Percentiles rank a stretch among this genome's conserved stretches.
phyloP scores from a whole-genome alignment of 2,329 filamentous ascomycete genomes.

The Pseudocercospora ulei region DNA sequence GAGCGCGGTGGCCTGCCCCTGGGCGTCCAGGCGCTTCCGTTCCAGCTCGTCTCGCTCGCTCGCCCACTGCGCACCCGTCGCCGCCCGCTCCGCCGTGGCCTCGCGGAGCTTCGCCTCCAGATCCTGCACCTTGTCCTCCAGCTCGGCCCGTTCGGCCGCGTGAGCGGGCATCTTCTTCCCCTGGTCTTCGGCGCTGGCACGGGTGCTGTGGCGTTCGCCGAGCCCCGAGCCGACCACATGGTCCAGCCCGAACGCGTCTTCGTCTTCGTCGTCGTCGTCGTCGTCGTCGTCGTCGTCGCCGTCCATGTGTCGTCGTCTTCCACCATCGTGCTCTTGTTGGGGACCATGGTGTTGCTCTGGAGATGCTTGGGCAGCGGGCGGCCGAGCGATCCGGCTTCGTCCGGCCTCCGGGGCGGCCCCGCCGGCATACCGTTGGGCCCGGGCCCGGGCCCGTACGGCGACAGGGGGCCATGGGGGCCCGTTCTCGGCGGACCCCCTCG shows the following conservation, averaged over 20 bases:
- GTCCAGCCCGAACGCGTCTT: constrained; percentile 26
- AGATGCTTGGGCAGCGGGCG: constrained; percentile 79
- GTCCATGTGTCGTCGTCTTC: constrained; percentile 66
- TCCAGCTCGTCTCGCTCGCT: constrained; percentile 58
- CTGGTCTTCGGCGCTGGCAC: constrained; percentile 47
- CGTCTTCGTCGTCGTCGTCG: constrained; percentile 38
- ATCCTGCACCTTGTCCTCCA: constrained; percentile 62
- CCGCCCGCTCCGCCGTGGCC: constrained; percentile 50
- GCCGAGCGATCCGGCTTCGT: constrained; percentile 41
- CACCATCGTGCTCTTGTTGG: constrained; percentile 95
- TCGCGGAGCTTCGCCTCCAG: constrained; percentile 60
- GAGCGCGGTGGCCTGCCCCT: constrained; percentile 67
- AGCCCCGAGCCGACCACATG: constrained; percentile 21
- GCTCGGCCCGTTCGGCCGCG: constrained; percentile 61
- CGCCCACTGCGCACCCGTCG: constrained; percentile 23
- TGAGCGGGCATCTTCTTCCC: constrained; percentile 68
- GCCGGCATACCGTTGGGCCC: constrained; percentile 34
- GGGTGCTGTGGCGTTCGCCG: constrained; percentile 17
- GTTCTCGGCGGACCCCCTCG: constrained; percentile 25
- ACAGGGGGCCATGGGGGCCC: constrained; percentile 20
- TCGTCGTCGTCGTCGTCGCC: constrained; percentile 33
- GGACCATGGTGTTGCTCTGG: constrained; percentile 90
- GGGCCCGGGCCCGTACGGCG: constrained; percentile 19
- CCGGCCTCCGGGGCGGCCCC: constrained; percentile 39
- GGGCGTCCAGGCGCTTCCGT: constrained; percentile 33